A percentile compares a stretch with the other conserved stretches of the same genome.
These are phyloP conservation scores for Hypomyces perniciosus DNA, from an alignment of 2,329 filamentous ascomycete species.

Conservation along the genomic window DNA sequence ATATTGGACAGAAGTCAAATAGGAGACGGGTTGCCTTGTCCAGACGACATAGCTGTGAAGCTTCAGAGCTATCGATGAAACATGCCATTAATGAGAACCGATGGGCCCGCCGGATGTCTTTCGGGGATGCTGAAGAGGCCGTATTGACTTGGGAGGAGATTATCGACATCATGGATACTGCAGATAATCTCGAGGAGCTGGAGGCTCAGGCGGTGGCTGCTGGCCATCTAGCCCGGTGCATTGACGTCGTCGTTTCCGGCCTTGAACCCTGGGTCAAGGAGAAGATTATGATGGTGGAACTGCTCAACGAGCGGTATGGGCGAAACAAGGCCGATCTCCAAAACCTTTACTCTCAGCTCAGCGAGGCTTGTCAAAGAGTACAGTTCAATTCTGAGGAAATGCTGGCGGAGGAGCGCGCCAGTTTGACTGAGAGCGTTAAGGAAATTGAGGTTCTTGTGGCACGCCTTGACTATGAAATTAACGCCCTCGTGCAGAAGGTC, in stretches of 20 bases:
- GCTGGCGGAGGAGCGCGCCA: slow-evolving; percentile 61
- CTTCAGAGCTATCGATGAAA: slow-evolving; percentile 24
- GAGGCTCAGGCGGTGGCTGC: slow-evolving; percentile 46
- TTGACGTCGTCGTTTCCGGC: slow-evolving; percentile 45
- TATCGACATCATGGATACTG: slow-evolving; percentile 32
- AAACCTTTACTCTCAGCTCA: slow-evolving; percentile 60
- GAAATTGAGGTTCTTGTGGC: slow-evolving; percentile 76
- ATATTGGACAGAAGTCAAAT: slow-evolving; percentile 26
- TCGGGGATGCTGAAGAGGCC: slow-evolving; percentile 70
- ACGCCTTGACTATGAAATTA: slow-evolving; percentile 88
- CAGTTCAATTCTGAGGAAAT: slow-evolving; percentile 63
- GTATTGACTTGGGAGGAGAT: slow-evolving; percentile 60
- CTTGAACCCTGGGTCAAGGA: slow-evolving; percentile 56
- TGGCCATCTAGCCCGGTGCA: slow-evolving; percentile 45
- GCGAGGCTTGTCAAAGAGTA: slow-evolving; percentile 64
- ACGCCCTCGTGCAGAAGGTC: slow-evolving; percentile 70
- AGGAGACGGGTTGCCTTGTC: slow-evolving; percentile 46
- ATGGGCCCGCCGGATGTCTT: slow-evolving; percentile 69
- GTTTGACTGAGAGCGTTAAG: slow-evolving; percentile 64
- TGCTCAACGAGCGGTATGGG: slow-evolving; percentile 56
- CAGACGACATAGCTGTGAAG: slow-evolving; percentile 55
- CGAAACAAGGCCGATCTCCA: slow-evolving; percentile 61
- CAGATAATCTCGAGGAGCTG: slow-evolving; percentile 22
- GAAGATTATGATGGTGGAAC: slow-evolving; percentile 50
- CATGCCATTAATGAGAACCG: slow-evolving; percentile 47